Conservation (phyloP, 2,329 filamentous ascomycete genomes). For the Nectriaceae sp. region DNA sequence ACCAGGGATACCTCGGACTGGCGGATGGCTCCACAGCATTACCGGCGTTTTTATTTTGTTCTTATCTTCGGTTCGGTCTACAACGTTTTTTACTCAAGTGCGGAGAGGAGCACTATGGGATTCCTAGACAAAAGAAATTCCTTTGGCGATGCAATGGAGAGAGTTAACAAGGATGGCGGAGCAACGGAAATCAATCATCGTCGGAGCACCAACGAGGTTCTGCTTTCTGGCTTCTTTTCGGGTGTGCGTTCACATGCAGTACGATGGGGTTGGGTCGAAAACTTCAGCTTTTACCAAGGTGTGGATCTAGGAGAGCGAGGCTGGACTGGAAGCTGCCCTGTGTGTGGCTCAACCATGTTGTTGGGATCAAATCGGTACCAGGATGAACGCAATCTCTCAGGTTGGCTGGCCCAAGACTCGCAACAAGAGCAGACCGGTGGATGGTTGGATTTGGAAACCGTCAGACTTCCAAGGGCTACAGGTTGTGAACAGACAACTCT, state of each 20-base stretch:
- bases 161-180: conserved; percentile 15
- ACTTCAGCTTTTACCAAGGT: conserved; percentile 13
- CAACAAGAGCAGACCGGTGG: too few species aligned
- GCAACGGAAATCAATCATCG: conserved; percentile 24
- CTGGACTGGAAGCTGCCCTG: conserved; percentile 4
- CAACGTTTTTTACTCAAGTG: conserved; percentile 11
- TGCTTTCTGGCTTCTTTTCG: conserved; percentile 10
- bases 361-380: conserved; percentile 3
- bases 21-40: conserved; percentile 29
- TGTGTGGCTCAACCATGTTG: conserved; percentile 10
- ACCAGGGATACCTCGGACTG: conserved; percentile 28
- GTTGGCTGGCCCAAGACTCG: too few species aligned
- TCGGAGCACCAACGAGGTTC: conserved; percentile 15
- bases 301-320: conserved; percentile 11
- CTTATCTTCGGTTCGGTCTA: conserved; percentile 14
- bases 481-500: too few species aligned
- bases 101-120: conserved; percentile 19
- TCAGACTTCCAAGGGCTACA: too few species aligned
- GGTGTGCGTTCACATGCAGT: conserved; percentile 11
- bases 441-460: too few species aligned
- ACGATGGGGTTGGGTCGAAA: conserved; percentile 15
- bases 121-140: conserved; percentile 32
- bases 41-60: conserved; percentile 26
- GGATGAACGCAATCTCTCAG: too few species aligned
- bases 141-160: conserved; percentile 16